Base-by-base conservation (phyloP, 2,329 filamentous ascomycete species). In the Hypoxylon sp. region DNA sequence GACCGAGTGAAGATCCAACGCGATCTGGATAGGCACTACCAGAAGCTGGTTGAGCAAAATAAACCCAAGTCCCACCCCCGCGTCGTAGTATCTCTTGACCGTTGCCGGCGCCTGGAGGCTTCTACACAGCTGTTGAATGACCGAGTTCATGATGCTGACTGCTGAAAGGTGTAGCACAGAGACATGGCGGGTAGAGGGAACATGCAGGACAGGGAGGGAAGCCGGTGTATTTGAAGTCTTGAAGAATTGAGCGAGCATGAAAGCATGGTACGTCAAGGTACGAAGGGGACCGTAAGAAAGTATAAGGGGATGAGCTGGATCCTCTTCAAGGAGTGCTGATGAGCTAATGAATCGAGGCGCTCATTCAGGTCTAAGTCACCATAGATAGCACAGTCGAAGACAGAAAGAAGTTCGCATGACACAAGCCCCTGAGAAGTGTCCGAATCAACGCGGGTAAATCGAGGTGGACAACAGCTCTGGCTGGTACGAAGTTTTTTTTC, bases 1-100 rank as follows among this genome's bases (percentile, higher is more conserved):
- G 45, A 72, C 48, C n/a, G 59, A 62, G 50, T 64, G 58, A 21
- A 63, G 45, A 40, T 68, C 48, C 8, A 73, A 57, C 9, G 27
- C 17, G 17, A 71, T 61, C 48, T 73, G 71, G 17, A 65, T 55
- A 45, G 71, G 70, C 15, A 70, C 21, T 5, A 71, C 55, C 18
- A 70, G n/a, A 10, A 69, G 24, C 45, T 73, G 68, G 38, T 55
- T 65, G 9, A 63, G 45, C 21, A 66, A 8, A 10, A 72, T 62
- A 33, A 70, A 60, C 3, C 55, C 24, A 23, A 72, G 27, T 8
- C 69, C 71, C 15, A 70, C 41, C 27, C 58, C 59, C 4, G 67
- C 68, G 59, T 73, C 67, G 15, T 54, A 47, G 47, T 67, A 73
- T 45, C 67, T 59, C 40, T 63, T 69, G 4, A 33, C 27, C 2